Percentiles rank a stretch among this genome's conserved stretches.
phyloP scores from a whole-genome alignment of 352 stramenopile species.

The Phytophthora sp. region DNA sequence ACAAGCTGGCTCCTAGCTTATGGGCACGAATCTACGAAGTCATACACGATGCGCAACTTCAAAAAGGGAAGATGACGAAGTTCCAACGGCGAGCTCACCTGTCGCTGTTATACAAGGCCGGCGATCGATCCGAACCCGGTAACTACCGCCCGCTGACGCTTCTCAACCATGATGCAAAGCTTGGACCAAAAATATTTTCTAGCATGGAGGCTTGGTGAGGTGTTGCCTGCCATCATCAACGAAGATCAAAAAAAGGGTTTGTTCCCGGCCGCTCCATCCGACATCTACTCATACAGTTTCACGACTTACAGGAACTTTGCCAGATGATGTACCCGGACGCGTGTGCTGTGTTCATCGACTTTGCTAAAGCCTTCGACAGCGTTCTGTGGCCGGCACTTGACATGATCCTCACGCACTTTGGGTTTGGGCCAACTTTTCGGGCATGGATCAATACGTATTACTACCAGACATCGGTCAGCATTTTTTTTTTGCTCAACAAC shows the following conservation, averaged over 20 bases:
- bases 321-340: not conserved
- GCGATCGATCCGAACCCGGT: not conserved
- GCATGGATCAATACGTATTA: conserved; percentile 17
- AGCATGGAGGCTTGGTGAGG: not conserved
- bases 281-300: conserved; percentile 12
- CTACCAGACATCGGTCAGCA: conserved; percentile 6
- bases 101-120: conserved; percentile 14
- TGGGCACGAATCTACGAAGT: conserved; percentile 19
- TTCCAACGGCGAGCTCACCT: conserved; percentile 13
- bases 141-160: conserved; percentile 17
- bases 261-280: conserved; percentile 3
- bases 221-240: conserved; percentile 2
- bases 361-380: conserved; percentile 12
- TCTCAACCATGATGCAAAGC: conserved; percentile 21
- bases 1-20: conserved; percentile 2
- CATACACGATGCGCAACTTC: not conserved
- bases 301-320: conserved; percentile 10
- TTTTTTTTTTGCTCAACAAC: conserved; percentile 16
- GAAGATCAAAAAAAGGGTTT: conserved; percentile 14
- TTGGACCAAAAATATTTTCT: conserved; percentile 8
- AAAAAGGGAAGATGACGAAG: conserved; percentile 17
- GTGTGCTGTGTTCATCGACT: not conserved
- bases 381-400: conserved; percentile 8
- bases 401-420: conserved; percentile 7
- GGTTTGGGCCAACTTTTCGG: conserved; percentile 9